Conservation (phyloP, 139 green algal species). For the Chlamydomonas schloesseri region DNA sequence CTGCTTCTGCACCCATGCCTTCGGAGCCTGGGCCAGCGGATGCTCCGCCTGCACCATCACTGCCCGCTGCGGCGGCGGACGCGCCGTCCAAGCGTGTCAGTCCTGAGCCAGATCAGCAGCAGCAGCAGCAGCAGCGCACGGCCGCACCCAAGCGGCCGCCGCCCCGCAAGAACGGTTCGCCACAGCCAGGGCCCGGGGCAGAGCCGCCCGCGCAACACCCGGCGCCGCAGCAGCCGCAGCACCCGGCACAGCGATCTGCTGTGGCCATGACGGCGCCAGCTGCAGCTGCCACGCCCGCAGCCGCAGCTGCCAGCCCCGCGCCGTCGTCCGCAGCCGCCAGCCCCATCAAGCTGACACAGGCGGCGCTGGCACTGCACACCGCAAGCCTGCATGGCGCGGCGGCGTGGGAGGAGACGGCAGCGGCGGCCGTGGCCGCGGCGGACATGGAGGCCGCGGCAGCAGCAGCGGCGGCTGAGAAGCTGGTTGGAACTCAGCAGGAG, state of each 20-base stretch:
- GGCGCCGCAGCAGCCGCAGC: not conserved
- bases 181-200: not conserved
- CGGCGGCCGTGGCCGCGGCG: not conserved
- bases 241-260: too few relatives aligned
- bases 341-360: not conserved
- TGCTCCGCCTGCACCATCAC: too few relatives aligned
- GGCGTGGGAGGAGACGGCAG: slow-evolving; percentile 7
- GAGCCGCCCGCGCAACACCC: not conserved
- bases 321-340: not conserved
- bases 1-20: too few relatives aligned
- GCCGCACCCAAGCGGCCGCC: too few relatives aligned
- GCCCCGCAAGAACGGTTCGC: too few relatives aligned
- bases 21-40: too few relatives aligned
- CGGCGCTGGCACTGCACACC: not conserved
- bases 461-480: not conserved
- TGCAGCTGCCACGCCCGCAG: not conserved
- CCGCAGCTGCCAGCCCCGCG: not conserved
- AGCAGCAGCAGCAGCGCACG: too few relatives aligned
- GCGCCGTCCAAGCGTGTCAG: too few relatives aligned
- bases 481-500: too few relatives aligned
- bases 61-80: too few relatives aligned
- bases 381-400: not conserved
- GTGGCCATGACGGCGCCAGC: too few relatives aligned
- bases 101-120: too few relatives aligned
- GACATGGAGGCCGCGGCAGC: not conserved